Evolutionary conservation across 1,284 basidiomycete genomes (phyloP).

Genomic region (Ceratobasidium sp.): DNA sequence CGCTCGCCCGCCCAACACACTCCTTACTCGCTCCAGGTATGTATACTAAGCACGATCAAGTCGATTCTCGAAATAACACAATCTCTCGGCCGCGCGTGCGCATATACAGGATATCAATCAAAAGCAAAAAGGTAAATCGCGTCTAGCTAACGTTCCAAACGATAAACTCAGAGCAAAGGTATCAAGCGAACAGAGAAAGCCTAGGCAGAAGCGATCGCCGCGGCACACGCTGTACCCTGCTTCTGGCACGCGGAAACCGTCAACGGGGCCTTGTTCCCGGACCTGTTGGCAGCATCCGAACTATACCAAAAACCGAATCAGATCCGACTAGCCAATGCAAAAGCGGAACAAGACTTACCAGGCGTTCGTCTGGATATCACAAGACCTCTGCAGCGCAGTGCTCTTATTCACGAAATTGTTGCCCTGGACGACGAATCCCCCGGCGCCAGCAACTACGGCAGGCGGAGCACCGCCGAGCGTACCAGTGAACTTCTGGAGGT

Average conservation of each 20-base stretch:
- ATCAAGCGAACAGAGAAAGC: constrained; percentile 8
- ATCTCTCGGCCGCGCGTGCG: constrained; percentile 13
- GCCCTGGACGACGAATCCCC: constrained; percentile 26
- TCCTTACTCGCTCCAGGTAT: not conserved
- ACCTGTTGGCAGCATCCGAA: constrained; percentile 11
- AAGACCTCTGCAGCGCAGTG: constrained; percentile 29
- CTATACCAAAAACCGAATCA: not conserved
- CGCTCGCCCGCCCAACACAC: not conserved
- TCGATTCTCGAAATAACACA: constrained; percentile 26
- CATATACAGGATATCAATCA: constrained; percentile 26
- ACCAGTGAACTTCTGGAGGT: constrained; percentile 27
- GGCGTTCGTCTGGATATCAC: constrained; percentile 31
- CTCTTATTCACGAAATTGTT: constrained; percentile 27
- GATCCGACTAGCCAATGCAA: not conserved
- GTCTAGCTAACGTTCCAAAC: constrained; percentile 7
- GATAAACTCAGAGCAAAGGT: not conserved
- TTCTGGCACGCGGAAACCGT: constrained; percentile 14
- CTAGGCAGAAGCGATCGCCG: not conserved
- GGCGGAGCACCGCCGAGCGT: constrained; percentile 21
- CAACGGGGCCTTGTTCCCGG: constrained; percentile 31
- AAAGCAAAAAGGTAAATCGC: not conserved
- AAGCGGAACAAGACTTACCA: constrained; percentile 11
- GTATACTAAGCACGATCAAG: constrained; percentile 20
- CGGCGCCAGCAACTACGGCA: not conserved
- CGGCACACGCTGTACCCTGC: constrained; percentile 5